phyloP scores from a whole-genome alignment of 495 filamentous ascomycete genomes.

The Corynascus novoguineensis region DNA sequence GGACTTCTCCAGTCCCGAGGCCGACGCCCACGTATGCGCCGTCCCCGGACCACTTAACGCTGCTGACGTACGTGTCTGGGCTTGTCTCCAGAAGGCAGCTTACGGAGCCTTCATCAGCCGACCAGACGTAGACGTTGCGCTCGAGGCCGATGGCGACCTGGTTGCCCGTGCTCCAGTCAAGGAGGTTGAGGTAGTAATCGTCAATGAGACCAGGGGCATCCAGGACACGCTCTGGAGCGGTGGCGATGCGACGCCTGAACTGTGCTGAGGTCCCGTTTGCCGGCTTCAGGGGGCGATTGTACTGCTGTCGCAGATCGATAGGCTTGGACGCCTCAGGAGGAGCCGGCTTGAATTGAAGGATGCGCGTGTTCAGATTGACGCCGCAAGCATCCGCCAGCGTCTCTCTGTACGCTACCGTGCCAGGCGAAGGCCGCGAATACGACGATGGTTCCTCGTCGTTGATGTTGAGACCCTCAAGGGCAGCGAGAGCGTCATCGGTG shows the following conservation, averaged over 20 bases:
- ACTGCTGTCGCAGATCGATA: constrained; percentile 93
- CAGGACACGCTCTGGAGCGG: constrained; percentile 93
- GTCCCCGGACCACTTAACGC: constrained; percentile 97
- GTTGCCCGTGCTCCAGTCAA: constrained; percentile 97
- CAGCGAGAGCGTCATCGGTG: constrained; percentile 71
- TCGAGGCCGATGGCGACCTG: constrained; percentile 97
- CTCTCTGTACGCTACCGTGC: constrained; percentile 85
- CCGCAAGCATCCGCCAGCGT: constrained; percentile 89
- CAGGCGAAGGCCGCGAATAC: constrained; percentile 78
- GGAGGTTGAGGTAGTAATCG: constrained; percentile 97
- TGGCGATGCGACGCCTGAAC: constrained; percentile 83
- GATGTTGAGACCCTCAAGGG: constrained; percentile 71
- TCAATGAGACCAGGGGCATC: constrained; percentile 94
- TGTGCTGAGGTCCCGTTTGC: constrained; percentile 68
- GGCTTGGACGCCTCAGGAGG: constrained; percentile 95
- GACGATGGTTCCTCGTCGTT: constrained; percentile 44
- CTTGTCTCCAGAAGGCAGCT: constrained; percentile 77
- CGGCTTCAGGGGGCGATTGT: constrained; percentile 90
- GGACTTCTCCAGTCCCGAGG: constrained; percentile 89
- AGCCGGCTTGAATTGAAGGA: constrained; percentile 97
- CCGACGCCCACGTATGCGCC: constrained; percentile 95
- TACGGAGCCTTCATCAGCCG: constrained; percentile 87
- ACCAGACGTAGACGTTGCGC: constrained; percentile 97
- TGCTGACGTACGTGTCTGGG: constrained; percentile 92
- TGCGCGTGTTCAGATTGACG: constrained; percentile 86